These are phyloP conservation scores for Podila epigama DNA, from an alignment of 192 early-diverging fungal genomes.

Conservation along the genomic window DNA sequence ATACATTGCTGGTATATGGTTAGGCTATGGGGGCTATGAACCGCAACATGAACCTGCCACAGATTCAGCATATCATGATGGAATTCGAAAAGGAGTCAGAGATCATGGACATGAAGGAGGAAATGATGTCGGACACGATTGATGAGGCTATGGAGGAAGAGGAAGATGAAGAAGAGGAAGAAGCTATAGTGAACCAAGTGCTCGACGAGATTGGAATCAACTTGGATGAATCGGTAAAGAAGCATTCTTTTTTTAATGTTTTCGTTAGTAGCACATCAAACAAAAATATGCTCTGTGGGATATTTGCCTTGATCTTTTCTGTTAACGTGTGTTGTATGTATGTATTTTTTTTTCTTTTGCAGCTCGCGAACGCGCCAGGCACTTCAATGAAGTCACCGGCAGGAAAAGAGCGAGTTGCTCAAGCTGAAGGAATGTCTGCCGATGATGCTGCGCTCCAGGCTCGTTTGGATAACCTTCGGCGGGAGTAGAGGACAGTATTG, in stretches of 20 bases:
- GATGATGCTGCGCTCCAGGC: constrained; percentile 89
- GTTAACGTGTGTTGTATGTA: neutral
- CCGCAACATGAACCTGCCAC: constrained; percentile 90
- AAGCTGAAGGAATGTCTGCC: constrained; percentile 61
- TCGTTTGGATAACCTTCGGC: constrained; percentile 86
- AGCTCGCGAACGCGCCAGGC: constrained; percentile 59
- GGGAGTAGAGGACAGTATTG: constrained; percentile 72
- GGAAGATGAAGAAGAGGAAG: constrained; percentile 91
- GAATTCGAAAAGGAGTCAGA: constrained; percentile 96
- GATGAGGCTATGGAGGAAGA: constrained; percentile 96
- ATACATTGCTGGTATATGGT: neutral
- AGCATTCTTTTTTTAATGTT: too few species aligned
- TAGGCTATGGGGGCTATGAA: constrained; percentile 98
- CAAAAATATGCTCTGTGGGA: neutral
- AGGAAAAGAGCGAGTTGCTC: constrained; percentile 57
- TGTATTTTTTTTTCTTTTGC: neutral
- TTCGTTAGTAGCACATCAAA: neutral
- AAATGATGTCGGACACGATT: constrained; percentile 98
- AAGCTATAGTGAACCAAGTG: constrained; percentile 92
- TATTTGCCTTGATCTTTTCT: neutral
- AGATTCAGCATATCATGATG: constrained; percentile 95
- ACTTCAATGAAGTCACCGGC: constrained; percentile 50
- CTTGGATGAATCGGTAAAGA: constrained; percentile 72
- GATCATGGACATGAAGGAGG: constrained; percentile 99
- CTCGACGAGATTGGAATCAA: constrained; percentile 95